Evolutionary conservation across 2,329 filamentous ascomycete species (phyloP).

Genomic region (Diaporthe batatas): DNA sequence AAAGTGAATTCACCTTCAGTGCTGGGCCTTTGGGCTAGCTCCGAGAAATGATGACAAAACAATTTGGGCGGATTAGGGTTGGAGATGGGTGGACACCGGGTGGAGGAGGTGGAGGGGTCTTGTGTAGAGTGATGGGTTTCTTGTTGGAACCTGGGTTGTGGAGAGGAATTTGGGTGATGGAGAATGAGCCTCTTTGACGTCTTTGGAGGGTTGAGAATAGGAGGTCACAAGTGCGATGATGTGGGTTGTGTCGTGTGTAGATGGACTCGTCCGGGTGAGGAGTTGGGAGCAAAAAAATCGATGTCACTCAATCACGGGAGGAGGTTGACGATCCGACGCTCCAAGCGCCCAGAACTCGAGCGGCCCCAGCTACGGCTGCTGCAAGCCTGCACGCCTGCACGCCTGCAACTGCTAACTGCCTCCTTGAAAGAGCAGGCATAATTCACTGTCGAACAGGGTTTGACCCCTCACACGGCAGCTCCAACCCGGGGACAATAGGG

Average conservation of each 20-base stretch:
- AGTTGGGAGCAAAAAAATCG: slow-evolving; percentile 31
- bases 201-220: background rate
- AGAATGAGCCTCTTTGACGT: background rate
- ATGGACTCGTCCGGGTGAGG: slow-evolving; percentile 21
- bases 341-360: slow-evolving; percentile 26
- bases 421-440: slow-evolving; percentile 15
- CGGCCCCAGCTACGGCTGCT: slow-evolving; percentile 1
- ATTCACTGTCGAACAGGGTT: slow-evolving; percentile 19
- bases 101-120: slow-evolving; percentile 30
- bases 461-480: slow-evolving; percentile 23
- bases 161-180: background rate
- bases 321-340: slow-evolving; percentile 28
- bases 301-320: slow-evolving; percentile 31
- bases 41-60: slow-evolving; percentile 29
- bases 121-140: slow-evolving; percentile 3
- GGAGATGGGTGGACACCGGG: slow-evolving; percentile 28
- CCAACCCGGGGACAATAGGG: slow-evolving; percentile 8
- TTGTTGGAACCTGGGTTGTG: background rate
- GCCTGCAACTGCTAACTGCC: slow-evolving; percentile 4
- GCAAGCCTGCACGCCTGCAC: too few relatives aligned
- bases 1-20: slow-evolving; percentile 10
- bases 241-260: slow-evolving; percentile 6
- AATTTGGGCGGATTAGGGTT: slow-evolving; percentile 31
- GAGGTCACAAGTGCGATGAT: slow-evolving; percentile 1
- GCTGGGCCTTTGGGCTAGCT: slow-evolving; percentile 22